Evolutionary conservation across 805 yeast species (phyloP), one percentile per base, ranked within the genome.

Genomic region (Yueomyces sinensis): DNA sequence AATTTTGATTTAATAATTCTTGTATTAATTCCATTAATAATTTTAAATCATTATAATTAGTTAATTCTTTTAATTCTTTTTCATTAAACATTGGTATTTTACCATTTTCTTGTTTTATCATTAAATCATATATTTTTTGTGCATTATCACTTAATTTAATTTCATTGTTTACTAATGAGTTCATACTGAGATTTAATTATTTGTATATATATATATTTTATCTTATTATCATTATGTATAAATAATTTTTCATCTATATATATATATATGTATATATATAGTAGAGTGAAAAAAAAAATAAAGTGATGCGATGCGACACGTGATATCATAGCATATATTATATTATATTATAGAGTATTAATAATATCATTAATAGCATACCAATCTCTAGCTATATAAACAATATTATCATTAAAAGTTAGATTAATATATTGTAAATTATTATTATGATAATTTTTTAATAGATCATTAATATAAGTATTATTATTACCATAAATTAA

Each of bases 51-150:
- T 63, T 41, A 32, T 66, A 50, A 18, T 65, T 60, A 28, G 70
- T 51, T 37, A 75, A 44, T 29, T 61, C 59, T 45, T 70, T 72
- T 35, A 89, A 66, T 47, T 84, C 93, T 2, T 63, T 64, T 56
- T 86, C 95, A 5, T 75, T 56, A 56, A 68, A 86, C 23, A 76
- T 53, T 7, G 24, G 24, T n/a, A n/a, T n/a, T 13, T 70, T 63
- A 17, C 66, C 61, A 0, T 68, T 46, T 20, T 36, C 40, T 28
- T 61, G 55, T 38, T 61, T 64, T 41, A 72, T 57, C 94, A 86
- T 84, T 40, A 64, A 62, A 34, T 52, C 56, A 50, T 86, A 87
- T 37, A 86, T 67, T 34, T 52, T 56, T 38, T 62, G 61, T 0
- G 93, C 84, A 32, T 52, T 57, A 23, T 63, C 68, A 6, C 58